Evolutionary conservation across 106 monocot species (phyloP).

Genomic region (Gastrodia elata): DNA sequence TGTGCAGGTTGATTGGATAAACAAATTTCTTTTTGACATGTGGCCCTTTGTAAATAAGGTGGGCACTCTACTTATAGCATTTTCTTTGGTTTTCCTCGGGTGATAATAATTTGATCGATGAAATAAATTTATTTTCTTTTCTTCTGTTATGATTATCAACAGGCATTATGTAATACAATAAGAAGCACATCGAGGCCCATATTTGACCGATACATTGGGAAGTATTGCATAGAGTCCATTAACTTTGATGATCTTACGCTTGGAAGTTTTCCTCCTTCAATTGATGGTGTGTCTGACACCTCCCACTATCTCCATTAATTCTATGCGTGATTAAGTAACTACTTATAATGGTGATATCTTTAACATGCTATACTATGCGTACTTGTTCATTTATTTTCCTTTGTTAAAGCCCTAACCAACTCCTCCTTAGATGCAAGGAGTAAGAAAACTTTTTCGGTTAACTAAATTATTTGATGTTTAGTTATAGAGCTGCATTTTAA

Average conservation of each 20-base stretch:
- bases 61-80: constrained; percentile 1
- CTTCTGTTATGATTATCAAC: not conserved
- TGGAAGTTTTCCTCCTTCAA: constrained; percentile 64
- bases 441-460: no score
- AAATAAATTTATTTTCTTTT: not conserved
- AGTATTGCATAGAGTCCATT: constrained; percentile 53
- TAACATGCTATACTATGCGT: no score
- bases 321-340: not conserved
- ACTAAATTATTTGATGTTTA: no score
- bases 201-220: constrained; percentile 81
- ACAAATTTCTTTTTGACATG: constrained; percentile 50
- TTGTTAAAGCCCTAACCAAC: no score
- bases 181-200: constrained; percentile 41
- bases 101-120: not conserved
- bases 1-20: constrained; percentile 86
- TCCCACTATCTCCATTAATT: not conserved
- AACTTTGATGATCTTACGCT: constrained; percentile 61
- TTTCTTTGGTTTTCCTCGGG: not conserved
- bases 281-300: constrained; percentile 41
- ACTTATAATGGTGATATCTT: not conserved
- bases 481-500: no score
- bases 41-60: constrained; percentile 90
- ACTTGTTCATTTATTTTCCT: no score
- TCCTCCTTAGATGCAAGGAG: no score
- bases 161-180: constrained; percentile 69